A percentile compares a stretch with the other conserved stretches of the same genome.
Conservation (phyloP, 345 rosid genomes). For the Clausena lansium region DNA sequence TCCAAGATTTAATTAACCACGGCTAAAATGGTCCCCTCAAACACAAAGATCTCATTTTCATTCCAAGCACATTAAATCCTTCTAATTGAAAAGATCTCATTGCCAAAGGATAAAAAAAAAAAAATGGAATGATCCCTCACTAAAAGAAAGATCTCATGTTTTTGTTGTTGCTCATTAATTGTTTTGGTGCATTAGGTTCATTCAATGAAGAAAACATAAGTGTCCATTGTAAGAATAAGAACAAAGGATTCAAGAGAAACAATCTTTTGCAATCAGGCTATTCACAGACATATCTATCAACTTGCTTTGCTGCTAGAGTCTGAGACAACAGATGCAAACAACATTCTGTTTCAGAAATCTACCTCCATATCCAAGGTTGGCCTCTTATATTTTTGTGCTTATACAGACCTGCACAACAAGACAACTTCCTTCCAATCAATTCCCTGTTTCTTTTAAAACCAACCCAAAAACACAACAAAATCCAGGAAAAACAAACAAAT, state of each 20-base stretch:
- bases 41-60: not conserved
- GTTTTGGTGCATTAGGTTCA: not conserved
- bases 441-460: conserved; percentile 8
- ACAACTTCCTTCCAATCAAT: conserved; percentile 22
- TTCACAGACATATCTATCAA: not conserved
- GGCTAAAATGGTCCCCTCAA: conserved; percentile 1
- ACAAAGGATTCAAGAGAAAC: not conserved
- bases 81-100: not conserved
- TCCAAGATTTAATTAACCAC: not conserved
- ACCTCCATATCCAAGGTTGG: conserved; percentile 16
- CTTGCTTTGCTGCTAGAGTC: conserved; percentile 21
- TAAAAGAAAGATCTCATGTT: not conserved
- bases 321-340: conserved; percentile 26
- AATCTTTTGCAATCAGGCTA: not conserved
- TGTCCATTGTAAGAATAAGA: not conserved
- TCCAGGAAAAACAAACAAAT: conserved; percentile 24
- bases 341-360: conserved; percentile 19
- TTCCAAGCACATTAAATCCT: not conserved
- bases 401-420: conserved; percentile 23
- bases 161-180: not conserved
- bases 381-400: conserved; percentile 11
- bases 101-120: not conserved
- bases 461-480: conserved; percentile 23
- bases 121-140: not conserved
- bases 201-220: not conserved